These are phyloP conservation scores for Tetragonia tetragonoides DNA, from an alignment of 148 eudicot genomes.

Conservation along the genomic window DNA sequence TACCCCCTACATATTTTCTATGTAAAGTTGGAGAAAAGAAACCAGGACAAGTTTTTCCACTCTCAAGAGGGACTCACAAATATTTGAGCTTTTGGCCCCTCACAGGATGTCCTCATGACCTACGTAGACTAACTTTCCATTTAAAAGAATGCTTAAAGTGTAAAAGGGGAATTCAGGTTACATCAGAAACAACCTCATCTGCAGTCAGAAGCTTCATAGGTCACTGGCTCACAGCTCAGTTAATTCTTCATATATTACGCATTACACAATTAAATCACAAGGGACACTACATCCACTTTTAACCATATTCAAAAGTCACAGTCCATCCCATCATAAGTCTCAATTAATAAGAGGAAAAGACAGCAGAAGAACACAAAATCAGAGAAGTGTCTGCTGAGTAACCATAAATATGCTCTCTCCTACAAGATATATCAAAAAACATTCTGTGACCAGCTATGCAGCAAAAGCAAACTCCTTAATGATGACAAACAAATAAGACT, in stretches of 20 bases:
- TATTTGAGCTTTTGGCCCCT: background rate
- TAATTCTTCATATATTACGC: background rate
- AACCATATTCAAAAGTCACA: background rate
- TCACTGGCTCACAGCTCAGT: background rate
- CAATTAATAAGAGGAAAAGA: too few relatives aligned
- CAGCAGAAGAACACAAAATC: background rate
- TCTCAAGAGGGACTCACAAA: background rate
- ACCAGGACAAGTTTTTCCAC: background rate
- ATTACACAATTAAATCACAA: background rate
- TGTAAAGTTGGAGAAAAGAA: background rate
- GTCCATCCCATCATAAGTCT: background rate
- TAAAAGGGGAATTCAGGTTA: background rate
- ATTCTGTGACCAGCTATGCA: background rate
- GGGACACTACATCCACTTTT: too few relatives aligned
- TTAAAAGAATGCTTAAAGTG: background rate
- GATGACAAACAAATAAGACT: background rate
- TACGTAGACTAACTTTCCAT: background rate
- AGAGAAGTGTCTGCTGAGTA: background rate
- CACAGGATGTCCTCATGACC: background rate
- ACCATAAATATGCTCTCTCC: background rate
- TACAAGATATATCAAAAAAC: background rate
- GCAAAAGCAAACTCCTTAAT: background rate
- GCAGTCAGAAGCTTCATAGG: constrained; percentile 5
- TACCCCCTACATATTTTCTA: background rate
- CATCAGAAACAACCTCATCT: background rate